A percentile compares a stretch with the other conserved stretches of the same genome.
Evolutionary conservation across 495 filamentous ascomycete species (phyloP).

Genomic region (Penicillium silybi): DNA sequence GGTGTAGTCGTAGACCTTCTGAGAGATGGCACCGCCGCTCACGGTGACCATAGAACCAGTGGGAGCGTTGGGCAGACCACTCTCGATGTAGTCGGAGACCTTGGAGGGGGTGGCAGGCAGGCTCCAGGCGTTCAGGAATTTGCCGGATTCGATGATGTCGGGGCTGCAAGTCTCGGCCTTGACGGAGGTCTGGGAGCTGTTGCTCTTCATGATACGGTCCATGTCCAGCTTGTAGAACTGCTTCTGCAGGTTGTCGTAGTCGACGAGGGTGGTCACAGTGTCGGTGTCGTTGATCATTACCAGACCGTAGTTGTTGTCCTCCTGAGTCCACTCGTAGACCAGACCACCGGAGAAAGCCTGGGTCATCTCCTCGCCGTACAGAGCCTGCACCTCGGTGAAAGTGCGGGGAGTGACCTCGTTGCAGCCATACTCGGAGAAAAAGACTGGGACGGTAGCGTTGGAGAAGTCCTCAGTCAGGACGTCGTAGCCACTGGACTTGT

Average conservation of each 20-base stretch:
- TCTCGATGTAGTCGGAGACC: constrained; percentile 48
- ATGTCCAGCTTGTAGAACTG: constrained; percentile 75
- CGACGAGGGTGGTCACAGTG: constrained; percentile 58
- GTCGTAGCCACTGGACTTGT: constrained; percentile 67
- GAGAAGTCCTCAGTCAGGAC: constrained; percentile 65
- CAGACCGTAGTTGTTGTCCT: constrained; percentile 76
- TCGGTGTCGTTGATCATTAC: constrained; percentile 64
- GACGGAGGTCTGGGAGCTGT: constrained; percentile 48
- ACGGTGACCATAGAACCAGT: constrained; percentile 58
- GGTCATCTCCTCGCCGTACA: constrained; percentile 81
- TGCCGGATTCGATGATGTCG: constrained; percentile 55
- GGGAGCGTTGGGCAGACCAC: constrained; percentile 50
- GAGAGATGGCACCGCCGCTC: constrained; percentile 43
- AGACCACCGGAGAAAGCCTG: constrained; percentile 77
- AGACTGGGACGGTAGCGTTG: constrained; percentile 74
- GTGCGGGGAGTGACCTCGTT: constrained; percentile 73
- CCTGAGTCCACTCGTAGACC: constrained; percentile 83
- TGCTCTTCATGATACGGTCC: constrained; percentile 54
- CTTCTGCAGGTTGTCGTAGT: constrained; percentile 71
- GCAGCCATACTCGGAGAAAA: constrained; percentile 97
- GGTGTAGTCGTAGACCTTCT: constrained; percentile 52
- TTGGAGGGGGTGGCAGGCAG: constrained; percentile 56
- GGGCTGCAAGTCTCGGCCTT: constrained; percentile 55
- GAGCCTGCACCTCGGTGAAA: constrained; percentile 75
- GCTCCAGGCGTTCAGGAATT: constrained; percentile 73